Evolutionary conservation across 1,139 yeast species (phyloP).

Genomic region (Debaryomyces sp.): DNA sequence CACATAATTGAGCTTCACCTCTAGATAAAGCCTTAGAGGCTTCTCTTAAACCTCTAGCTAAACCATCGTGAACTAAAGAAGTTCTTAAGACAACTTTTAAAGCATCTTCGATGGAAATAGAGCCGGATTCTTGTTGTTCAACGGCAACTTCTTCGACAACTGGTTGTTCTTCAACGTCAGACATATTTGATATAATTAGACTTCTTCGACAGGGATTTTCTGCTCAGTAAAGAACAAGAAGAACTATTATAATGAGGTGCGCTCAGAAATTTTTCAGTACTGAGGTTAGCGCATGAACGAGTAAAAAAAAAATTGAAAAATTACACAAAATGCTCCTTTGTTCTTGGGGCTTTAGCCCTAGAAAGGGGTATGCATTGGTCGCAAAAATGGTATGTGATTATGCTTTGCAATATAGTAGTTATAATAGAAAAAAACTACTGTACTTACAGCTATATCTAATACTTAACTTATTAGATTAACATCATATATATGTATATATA

Average conservation of each 20-base stretch:
- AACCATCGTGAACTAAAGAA: constrained; percentile 98
- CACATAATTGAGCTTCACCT: constrained; percentile 98
- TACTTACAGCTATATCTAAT: background rate
- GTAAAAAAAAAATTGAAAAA: constrained; percentile 6
- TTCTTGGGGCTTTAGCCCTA: constrained; percentile 6
- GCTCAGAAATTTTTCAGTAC: constrained; percentile 19
- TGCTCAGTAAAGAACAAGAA: constrained; percentile 68
- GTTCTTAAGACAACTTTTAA: constrained; percentile 98
- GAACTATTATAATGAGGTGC: constrained; percentile 8
- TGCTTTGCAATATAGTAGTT: background rate
- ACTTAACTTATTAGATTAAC: background rate
- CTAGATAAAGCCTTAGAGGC: constrained; percentile 98
- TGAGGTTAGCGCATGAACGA: constrained; percentile 6
- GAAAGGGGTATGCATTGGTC: too few species aligned
- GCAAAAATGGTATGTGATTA: too few species aligned
- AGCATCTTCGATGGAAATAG: constrained; percentile 98
- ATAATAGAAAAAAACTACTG: too few species aligned
- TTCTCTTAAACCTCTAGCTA: constrained; percentile 99
- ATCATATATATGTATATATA: background rate
- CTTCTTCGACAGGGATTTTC: constrained; percentile 83
- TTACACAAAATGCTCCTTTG: background rate
- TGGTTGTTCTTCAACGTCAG: constrained; percentile 86
- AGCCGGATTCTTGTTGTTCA: constrained; percentile 82
- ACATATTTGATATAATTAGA: constrained; percentile 62
- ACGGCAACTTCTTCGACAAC: constrained; percentile 85